phyloP scores from a whole-genome alignment of 306 rosid genomes.

The Vigna nakashimae region DNA sequence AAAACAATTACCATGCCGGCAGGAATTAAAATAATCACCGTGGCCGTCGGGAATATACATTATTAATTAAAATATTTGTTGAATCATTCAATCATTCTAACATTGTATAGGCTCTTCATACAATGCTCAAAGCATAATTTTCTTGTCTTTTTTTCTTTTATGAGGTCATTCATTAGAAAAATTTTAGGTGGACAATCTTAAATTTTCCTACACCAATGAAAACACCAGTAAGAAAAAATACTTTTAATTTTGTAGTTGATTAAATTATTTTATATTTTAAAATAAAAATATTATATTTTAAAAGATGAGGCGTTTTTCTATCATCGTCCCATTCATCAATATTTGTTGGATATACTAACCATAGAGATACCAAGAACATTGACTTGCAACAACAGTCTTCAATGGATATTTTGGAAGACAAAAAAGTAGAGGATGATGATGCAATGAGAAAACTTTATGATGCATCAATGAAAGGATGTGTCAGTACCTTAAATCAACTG shows the following conservation, averaged over 20 bases:
- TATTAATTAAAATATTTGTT: background rate
- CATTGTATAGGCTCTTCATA: background rate
- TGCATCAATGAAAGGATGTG: constrained; percentile 42
- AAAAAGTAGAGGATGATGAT: background rate
- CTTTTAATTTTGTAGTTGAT: too few species aligned
- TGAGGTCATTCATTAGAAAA: background rate
- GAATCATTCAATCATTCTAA: background rate
- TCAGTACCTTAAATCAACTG: constrained; percentile 38
- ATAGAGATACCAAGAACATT: background rate
- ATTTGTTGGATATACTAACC: constrained; percentile 8
- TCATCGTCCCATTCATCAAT: background rate
- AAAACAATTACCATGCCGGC: background rate
- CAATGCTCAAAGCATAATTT: background rate
- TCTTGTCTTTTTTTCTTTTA: background rate
- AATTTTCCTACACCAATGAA: too few species aligned
- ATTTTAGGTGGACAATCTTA: too few species aligned
- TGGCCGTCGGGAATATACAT: background rate
- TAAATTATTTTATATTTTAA: too few species aligned
- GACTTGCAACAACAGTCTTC: background rate
- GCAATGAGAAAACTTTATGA: constrained; percentile 36
- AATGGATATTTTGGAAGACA: constrained; percentile 9
- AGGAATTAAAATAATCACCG: too few species aligned
- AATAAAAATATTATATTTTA: too few species aligned
- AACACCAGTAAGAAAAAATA: too few species aligned
- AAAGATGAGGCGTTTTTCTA: too few species aligned